Evolutionary conservation across 345 rosid species (phyloP), one percentile per base, ranked within the genome.

Genomic region (Isatis tinctoria): DNA sequence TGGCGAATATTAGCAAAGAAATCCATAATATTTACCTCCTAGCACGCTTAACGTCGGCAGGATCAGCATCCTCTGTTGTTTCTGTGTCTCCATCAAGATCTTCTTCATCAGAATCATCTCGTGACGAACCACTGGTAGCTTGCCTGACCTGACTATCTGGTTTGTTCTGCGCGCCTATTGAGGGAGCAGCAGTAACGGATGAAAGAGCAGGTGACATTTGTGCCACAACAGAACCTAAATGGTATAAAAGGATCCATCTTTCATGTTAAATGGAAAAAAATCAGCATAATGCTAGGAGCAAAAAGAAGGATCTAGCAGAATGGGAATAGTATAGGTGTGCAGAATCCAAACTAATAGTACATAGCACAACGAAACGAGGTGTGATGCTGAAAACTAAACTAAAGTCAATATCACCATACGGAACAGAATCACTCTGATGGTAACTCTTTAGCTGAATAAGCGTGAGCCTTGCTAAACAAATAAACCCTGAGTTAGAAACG

Each of bases 101-200:
- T 30, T 91, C 95, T 57, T 82, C 87, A 65, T 88, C 91, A 11
- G 97, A 89, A 83, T 89, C 96, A 17, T 91, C 96, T 74, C 87
- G 76, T 10, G 96, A 89, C 30, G 90, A 90, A 9, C 83, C 97
- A 80, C 94, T 87, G 3, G 89, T 80, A 44, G 86, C 78, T 82
- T 40, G 33, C 16, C n/a, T 52, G 58, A 13, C 27, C 35, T 52
- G 58, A 52, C 6, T 13, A 26, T 52, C 58, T 26, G 17, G 35
- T 26, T 12, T 27, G 12, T 6, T 71, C 65, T 72, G 84, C 13
- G 58, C 16, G 65, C 76, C 40, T 36, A 86, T 70, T 60, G 77
- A 66, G 22, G 75, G 72, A 68, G 51, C 10, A 39, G 28, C 37
- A 24, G 37, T 40, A 39, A 68, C 33, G 1, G 70, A 65, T 65